These are phyloP conservation scores for Pichia occidentalis DNA, from an alignment of 805 yeast species.

Conservation along the genomic window DNA sequence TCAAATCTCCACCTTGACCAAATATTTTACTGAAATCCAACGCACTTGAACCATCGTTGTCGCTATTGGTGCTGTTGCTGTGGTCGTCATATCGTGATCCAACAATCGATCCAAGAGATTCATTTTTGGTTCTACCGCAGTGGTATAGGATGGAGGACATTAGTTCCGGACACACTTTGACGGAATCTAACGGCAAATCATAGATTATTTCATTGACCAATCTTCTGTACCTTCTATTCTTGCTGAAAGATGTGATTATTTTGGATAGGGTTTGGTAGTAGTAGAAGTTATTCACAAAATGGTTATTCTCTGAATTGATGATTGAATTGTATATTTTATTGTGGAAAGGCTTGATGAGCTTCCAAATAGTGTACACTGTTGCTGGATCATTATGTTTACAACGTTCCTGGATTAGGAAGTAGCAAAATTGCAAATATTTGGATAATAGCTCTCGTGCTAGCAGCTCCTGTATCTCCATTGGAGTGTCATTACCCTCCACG, in stretches of 20 bases:
- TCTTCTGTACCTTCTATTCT: conserved; percentile 23
- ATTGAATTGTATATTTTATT: conserved; percentile 22
- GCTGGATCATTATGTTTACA: conserved; percentile 22
- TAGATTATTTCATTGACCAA: conserved; percentile 24
- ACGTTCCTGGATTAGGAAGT: conserved; percentile 23
- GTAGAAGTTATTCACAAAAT: conserved; percentile 24
- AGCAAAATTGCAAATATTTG: conserved; percentile 24
- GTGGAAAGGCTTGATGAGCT: conserved; percentile 26
- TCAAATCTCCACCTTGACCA: conserved; percentile 10
- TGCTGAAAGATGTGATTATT: conserved; percentile 26
- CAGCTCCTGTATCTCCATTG: conserved; percentile 11
- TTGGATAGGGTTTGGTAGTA: conserved; percentile 25
- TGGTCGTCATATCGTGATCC: conserved; percentile 22
- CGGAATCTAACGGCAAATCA: conserved; percentile 30
- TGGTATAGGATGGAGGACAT: conserved; percentile 29
- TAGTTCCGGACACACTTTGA: conserved; percentile 28
- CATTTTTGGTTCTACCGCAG: conserved; percentile 24
- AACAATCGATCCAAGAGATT: conserved; percentile 23
- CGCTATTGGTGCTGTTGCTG: conserved; percentile 5
- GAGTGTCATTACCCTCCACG: conserved; percentile 1
- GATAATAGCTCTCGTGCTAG: conserved; percentile 19
- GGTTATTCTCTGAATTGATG: conserved; percentile 23
- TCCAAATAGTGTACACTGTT: conserved; percentile 26
- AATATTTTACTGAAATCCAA: background rate
- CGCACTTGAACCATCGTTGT: no score